Evolutionary conservation across 2,329 filamentous ascomycete species (phyloP), one percentile per base, ranked within the genome.

Genomic region (Pyrenochaeta sp.): DNA sequence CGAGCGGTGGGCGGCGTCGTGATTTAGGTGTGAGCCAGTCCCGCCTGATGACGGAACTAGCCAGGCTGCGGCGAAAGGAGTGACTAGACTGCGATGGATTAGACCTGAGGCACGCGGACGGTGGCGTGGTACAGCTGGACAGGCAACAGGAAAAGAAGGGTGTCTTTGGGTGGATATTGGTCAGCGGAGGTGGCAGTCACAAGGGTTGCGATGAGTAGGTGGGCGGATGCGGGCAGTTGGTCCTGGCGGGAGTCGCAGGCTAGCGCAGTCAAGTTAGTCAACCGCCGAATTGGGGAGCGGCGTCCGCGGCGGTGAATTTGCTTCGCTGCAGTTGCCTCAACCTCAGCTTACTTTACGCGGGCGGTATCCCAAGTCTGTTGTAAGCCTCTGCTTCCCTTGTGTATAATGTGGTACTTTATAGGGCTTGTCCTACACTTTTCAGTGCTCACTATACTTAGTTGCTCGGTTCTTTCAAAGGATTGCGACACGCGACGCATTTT

Each of bases 1-100:
- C 67, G 72, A 57, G 68, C 66, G 56, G 70, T 61, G 60, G 74
- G 67, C 69, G 75, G 67, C 76, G 76, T 78, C 59, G 72, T 78
- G 76, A 67, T 69, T 59, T 61, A 68, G 53, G 39, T 59, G 64
- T 64, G 59, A 60, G 74, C 72, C 73, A 66, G 72, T 71, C 71
- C 70, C 75, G 75, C 74, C 69, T 69, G 70, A 76, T 77, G 76
- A 77, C 76, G 76, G 75, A 75, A 77, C 72, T 72, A 74, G 75
- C 73, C 74, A 76, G 74, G 73, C 71, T 73, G 61, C 65, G 56
- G 56, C 58, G 58, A 58, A 54, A 59, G 56, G 57, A 58, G 61
- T 54, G 59, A 48, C 28, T 54, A 53, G 58, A 50, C 45, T 27
- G 43, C 34, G 49, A n/a, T 39, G 50, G 56, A 59, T 27, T 49